Evolutionary conservation across 2,329 filamentous ascomycete species (phyloP).

Genomic region (Fusarium irregulare): DNA sequence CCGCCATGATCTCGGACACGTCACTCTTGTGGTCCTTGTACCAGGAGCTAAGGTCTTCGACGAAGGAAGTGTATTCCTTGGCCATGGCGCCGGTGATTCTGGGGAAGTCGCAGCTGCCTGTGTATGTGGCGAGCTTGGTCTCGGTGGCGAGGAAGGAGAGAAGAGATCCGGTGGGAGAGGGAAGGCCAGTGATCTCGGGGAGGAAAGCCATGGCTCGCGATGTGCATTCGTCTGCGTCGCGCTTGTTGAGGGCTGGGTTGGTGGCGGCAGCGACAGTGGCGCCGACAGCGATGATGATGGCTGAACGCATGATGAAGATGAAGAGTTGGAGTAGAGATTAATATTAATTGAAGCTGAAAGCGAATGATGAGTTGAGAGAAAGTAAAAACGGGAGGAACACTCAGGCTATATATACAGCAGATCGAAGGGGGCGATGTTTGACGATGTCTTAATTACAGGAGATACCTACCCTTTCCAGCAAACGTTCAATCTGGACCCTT

Average conservation of each 20-base stretch:
- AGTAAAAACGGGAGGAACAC: not conserved
- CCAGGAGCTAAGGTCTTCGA: conserved; percentile 40
- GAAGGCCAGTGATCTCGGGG: conserved; percentile 36
- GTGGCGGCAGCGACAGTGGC: conserved; percentile 20
- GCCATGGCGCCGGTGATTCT: conserved; percentile 45
- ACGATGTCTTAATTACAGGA: not conserved
- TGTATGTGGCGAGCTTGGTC: conserved; percentile 35
- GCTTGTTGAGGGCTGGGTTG: conserved; percentile 28
- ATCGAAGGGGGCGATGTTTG: not conserved
- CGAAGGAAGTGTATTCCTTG: conserved; percentile 44
- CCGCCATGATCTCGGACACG: conserved; percentile 37
- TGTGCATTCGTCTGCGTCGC: conserved; percentile 34
- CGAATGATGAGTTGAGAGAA: not conserved
- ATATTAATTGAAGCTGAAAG: not conserved
- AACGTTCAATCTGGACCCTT: not conserved
- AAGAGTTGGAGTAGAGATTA: not conserved
- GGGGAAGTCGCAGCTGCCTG: conserved; percentile 43
- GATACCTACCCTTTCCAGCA: not conserved
- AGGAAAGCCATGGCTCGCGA: conserved; percentile 35
- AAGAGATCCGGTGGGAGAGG: conserved; percentile 36
- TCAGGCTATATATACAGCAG: not conserved
- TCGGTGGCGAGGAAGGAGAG: conserved; percentile 33
- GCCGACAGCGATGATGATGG: conserved; percentile 24
- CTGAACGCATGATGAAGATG: conserved; percentile 20
- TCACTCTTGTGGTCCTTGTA: conserved; percentile 30